Base-by-base conservation (phyloP, 805 yeast species). In the Scheffersomyces coipomensis region DNA sequence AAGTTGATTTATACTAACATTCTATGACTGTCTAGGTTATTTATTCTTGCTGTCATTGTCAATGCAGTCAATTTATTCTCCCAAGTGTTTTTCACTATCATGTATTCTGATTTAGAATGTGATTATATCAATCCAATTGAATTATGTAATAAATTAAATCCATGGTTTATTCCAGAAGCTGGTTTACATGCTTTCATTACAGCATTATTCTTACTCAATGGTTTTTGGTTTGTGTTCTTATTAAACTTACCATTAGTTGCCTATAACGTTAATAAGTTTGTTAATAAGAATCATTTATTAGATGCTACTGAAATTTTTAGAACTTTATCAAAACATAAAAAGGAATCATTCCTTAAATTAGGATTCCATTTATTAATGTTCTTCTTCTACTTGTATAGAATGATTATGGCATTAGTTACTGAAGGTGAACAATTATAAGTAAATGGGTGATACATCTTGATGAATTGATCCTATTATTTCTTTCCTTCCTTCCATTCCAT, bases 261-360 rank as follows among this genome's bases (percentile, higher is more conserved):
- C 21, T 93, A 75, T 75, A 93, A 93, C 62, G 81, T 72, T 43
- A 83, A 85, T 72, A 87, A 87, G 64, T 78, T 88, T 56, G 66
- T 83, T 63, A 79, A 78, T 53, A 88, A 88, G 66, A 81, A 83
- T 61, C 90, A 91, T 61, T 71, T 87, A 47, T 80, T 90, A 62
- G 99, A 93, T 64, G 98, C 98, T 43, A 91, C 99, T 32, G 97
- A 91, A 66, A 93, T 91, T 56, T 93, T 93, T 71, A 81, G 98
- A 73, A 90, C 97, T 30, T 78, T 91, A 58, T 78, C 88, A 53
- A 87, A 85, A 59, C 96, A 90, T 72, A 91, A 93, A 79, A 85
- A 85, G 64, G 98, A 90, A 68, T 78, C 88, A 44, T 89, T 90
- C 60, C 67, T 87, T 62, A 91, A 91, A 66, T 78, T 93, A 53